These are phyloP conservation scores for Fusarium kyushuense DNA, from an alignment of 2,329 filamentous ascomycete species.

Conservation along the genomic window DNA sequence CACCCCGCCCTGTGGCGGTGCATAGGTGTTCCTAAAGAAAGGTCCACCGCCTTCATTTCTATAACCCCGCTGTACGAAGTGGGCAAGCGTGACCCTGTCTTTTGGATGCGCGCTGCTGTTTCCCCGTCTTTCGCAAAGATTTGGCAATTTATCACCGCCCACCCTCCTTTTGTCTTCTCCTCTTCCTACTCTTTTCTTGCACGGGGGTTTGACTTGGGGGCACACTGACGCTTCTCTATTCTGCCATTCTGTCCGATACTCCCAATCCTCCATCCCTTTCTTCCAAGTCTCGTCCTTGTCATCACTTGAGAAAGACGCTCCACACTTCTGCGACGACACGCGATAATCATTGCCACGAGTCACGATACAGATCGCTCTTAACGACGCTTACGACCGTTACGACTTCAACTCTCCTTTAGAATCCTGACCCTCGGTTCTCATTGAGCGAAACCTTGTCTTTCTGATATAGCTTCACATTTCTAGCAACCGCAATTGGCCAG, in stretches of 20 bases:
- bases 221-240: slow-evolving; percentile 31
- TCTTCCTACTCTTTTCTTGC: slow-evolving; percentile 29
- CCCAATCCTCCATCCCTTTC: slow-evolving; percentile 16
- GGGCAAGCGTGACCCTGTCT: slow-evolving; percentile 43
- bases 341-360: slow-evolving; percentile 39
- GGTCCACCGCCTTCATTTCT: slow-evolving; percentile 24
- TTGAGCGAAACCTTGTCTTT: slow-evolving; percentile 7
- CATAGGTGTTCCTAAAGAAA: slow-evolving; percentile 15
- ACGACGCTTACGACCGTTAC: slow-evolving; percentile 50
- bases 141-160: slow-evolving; percentile 36
- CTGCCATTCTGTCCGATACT: slow-evolving; percentile 35
- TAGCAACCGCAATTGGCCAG: slow-evolving; percentile 9
- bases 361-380: slow-evolving; percentile 38
- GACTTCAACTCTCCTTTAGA: slow-evolving; percentile 36
- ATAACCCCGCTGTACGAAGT: slow-evolving; percentile 38
- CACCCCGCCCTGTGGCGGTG: slow-evolving; percentile 49
- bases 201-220: slow-evolving; percentile 36
- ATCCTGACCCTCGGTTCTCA: slow-evolving; percentile 15
- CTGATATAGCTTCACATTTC: slow-evolving; percentile 16
- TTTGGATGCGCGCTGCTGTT: slow-evolving; percentile 35
- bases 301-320: slow-evolving; percentile 32
- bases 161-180: slow-evolving; percentile 30
- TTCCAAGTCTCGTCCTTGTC: slow-evolving; percentile 19
- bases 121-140: slow-evolving; percentile 38
- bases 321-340: slow-evolving; percentile 42